Base-by-base conservation (phyloP, 352 stramenopile genomes). In the Globisporangium spiculum region DNA sequence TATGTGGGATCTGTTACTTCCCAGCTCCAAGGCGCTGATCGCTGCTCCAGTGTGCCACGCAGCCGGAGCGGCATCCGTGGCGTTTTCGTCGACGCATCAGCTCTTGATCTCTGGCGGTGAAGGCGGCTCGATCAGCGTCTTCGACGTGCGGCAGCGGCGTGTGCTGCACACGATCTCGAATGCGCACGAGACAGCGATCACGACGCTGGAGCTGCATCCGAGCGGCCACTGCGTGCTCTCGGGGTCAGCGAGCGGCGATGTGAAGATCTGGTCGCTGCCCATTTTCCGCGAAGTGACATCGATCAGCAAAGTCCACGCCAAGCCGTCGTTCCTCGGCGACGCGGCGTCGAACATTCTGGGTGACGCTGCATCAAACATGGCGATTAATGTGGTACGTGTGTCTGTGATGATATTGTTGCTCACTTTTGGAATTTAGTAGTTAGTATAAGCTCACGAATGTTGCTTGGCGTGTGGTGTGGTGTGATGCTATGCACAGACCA, bases 191-290 rank as follows among this genome's bases (percentile, higher is more conserved):
- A 94, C 87, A 7, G 77, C 85, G 7, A 92, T 96, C 75, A 95
- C 87, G 66, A 93, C 82, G 48, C 73, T 96, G 8, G 85, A 81
- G 54, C 52, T 95, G 46, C 89, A 96, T 36, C 86, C 89, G 26
- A 89, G 81, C 34, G 85, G 87, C 4, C 76, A 88, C n/a, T 96
- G 86, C 50, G 74, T 96, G 57, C 76, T 96, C 8, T 95, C 89
- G 18, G 89, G 89, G 7, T 95, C 89, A 0, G 84, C 89, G 27
- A 86, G 84, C 22, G 89, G 89, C 5, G 89, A 95, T 60, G 77
- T 96, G 54, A 96, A 96, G 77, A 94, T 96, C 59, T 96, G 88
- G 88, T 92, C 88, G 16, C 68, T 96, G 27, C 87, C 88, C 12
- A 87, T 94, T 52, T 96, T 96, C 68, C 80, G 88, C 20, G 87